A percentile compares a stretch with the other conserved stretches of the same genome.
Evolutionary conservation across 805 yeast genomes (phyloP).

Genomic region (Sungouiella thailandica): DNA sequence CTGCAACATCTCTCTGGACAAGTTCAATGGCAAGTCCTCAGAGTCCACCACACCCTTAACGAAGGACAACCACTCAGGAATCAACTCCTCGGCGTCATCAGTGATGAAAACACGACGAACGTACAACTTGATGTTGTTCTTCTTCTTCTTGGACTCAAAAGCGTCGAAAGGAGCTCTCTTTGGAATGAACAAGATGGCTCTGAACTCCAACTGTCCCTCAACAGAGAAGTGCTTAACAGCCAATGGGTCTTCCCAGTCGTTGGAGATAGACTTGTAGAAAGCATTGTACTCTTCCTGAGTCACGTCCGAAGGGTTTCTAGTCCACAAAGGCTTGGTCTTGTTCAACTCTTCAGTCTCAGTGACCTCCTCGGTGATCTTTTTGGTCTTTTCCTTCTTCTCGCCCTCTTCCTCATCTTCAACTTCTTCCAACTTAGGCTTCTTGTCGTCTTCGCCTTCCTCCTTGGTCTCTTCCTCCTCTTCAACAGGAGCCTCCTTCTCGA

Average conservation of each 20-base stretch:
- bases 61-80: slow-evolving; percentile 98
- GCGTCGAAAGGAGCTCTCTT: slow-evolving; percentile 99
- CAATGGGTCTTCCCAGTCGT: slow-evolving; percentile 99
- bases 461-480: slow-evolving; percentile 52
- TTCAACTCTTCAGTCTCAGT: slow-evolving; percentile 97
- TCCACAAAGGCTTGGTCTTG: slow-evolving; percentile 99
- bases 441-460: slow-evolving; percentile 60
- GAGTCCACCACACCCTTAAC: slow-evolving; percentile 99
- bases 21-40: slow-evolving; percentile 98
- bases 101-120: slow-evolving; percentile 99
- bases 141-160: slow-evolving; percentile 98
- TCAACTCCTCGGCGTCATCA: slow-evolving; percentile 98
- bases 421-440: slow-evolving; percentile 66
- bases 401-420: slow-evolving; percentile 62
- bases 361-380: slow-evolving; percentile 88
- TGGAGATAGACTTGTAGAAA: slow-evolving; percentile 97
- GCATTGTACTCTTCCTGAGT: slow-evolving; percentile 98
- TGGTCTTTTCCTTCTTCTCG: slow-evolving; percentile 68
- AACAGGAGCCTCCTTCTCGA: slow-evolving; percentile 93
- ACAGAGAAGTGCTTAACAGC: slow-evolving; percentile 99
- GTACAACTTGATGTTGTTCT: slow-evolving; percentile 95
- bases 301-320: slow-evolving; percentile 96
- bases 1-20: slow-evolving; percentile 99
- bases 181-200: slow-evolving; percentile 95
- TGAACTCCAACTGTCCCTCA: slow-evolving; percentile 99